Evolutionary conservation across 1,284 basidiomycete species (phyloP).

Genomic region (Irpex sp.): DNA sequence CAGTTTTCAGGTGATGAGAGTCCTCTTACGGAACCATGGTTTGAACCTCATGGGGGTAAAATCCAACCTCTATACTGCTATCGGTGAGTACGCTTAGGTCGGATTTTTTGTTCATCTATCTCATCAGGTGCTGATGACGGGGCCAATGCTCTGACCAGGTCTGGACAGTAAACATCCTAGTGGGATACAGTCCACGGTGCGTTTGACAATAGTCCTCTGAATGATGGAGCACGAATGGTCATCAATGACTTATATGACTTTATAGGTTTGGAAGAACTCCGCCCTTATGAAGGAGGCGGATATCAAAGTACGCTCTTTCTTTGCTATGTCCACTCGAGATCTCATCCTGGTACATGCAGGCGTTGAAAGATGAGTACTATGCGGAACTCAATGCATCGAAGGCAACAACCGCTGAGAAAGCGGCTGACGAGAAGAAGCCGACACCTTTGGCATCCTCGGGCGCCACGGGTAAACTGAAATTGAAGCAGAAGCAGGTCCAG

Average conservation of each 20-base stretch:
- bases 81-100: slow-evolving; percentile 36
- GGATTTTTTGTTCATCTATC: background rate
- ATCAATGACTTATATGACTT: no score
- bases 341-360: slow-evolving; percentile 31
- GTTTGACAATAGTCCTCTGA: slow-evolving; percentile 7
- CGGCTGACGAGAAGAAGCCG: slow-evolving; percentile 15
- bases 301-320: slow-evolving; percentile 42
- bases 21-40: slow-evolving; percentile 61
- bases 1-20: slow-evolving; percentile 54
- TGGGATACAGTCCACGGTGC: slow-evolving; percentile 64
- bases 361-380: slow-evolving; percentile 56
- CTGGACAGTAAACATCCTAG: slow-evolving; percentile 73
- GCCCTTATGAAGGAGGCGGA: slow-evolving; percentile 55
- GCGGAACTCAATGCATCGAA: slow-evolving; percentile 35
- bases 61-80: slow-evolving; percentile 59
- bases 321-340: background rate
- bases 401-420: slow-evolving; percentile 21
- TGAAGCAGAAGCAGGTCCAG: slow-evolving; percentile 31
- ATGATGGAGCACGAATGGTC: no score
- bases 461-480: slow-evolving; percentile 34
- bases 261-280: slow-evolving; percentile 63
- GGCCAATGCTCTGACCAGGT: slow-evolving; percentile 31
- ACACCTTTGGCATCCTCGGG: background rate
- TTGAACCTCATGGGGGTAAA: slow-evolving; percentile 65
- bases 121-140: background rate